Evolutionary conservation across 345 rosid genomes (phyloP), one percentile per base, ranked within the genome.

Genomic region (Eucalyptus decipiens): DNA sequence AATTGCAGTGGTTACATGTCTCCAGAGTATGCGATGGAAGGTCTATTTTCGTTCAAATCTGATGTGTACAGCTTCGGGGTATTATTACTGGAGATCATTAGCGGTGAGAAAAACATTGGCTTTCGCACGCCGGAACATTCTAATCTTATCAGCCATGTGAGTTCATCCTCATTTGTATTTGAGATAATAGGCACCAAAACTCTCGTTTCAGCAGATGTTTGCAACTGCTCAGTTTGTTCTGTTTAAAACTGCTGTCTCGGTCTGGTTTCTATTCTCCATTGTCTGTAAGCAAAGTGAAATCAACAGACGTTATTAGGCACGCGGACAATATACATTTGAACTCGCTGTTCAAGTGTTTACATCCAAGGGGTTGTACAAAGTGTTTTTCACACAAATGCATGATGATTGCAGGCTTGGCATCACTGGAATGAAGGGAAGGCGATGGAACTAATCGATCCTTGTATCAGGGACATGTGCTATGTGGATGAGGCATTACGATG

Each of bases 1-100:
- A 45, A 86, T 80, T 93, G 86, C 91, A 96, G 97, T 50, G 98
- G 97, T 42, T 96, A 95, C 89, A 96, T 96, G 97, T 92, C 98
- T 58, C 97, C 97, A 6, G 98, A 96, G 92, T 95, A 96, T 28
- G 97, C 96, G 3, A 96, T 95, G 96, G 97, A 96, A 92, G 97
- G 97, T 19, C 86, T 93, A 12, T 95, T 96, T 91, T 96, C 97
- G 6, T 91, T 94, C 40, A 96, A 96, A 85, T 96, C 96, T 1
- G 98, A 96, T 60, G 98, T 96, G 2, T 96, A 94, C 52, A 96
- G 98, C 92, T 95, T 96, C 9, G 97, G 98, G 62, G 97, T 96
- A 62, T 89, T 96, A 88, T 56, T 95, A 88, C 89, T 95, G 18
- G 98, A 96, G 93, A 94, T 96, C 34, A 87, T 95, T 26, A 91